phyloP scores from a whole-genome alignment of 139 green algal genomes.

The Coccomyxa sp. region DNA sequence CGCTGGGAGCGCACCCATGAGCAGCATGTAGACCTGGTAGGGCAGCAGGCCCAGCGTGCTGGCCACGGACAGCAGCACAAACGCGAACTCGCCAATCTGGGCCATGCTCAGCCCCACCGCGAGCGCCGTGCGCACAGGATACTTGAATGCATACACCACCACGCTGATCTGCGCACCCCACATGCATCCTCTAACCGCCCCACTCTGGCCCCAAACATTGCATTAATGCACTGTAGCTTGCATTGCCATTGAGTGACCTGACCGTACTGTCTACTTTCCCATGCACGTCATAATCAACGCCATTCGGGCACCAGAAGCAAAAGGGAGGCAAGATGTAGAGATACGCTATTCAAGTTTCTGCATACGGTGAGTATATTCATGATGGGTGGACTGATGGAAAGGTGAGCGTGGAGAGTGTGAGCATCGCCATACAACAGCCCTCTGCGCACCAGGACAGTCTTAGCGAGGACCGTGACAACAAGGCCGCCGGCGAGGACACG shows the following conservation, averaged over 20 bases:
- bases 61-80: conserved; percentile 89
- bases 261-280: no score
- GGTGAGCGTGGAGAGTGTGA: no score
- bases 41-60: conserved; percentile 70
- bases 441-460: conserved; percentile 63
- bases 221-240: neutral
- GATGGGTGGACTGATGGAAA: no score
- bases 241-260: neutral
- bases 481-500: conserved; percentile 59
- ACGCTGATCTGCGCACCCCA: conserved; percentile 39
- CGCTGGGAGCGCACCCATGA: conserved; percentile 54
- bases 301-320: no score
- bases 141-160: conserved; percentile 76
- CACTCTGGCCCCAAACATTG: neutral
- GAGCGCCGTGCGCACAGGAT: conserved; percentile 43
- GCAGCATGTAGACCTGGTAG: conserved; percentile 83
- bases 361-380: no score
- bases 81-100: conserved; percentile 91
- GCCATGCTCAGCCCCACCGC: conserved; percentile 85
- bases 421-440: no score
- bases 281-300: no score
- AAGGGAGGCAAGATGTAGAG: no score
- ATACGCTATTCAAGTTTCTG: no score
- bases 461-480: conserved; percentile 69
- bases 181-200: neutral